Percentiles rank a stretch among this genome's conserved stretches.
Evolutionary conservation across 768 basidiomycete genomes (phyloP).

Genomic region (Termitomyces sp.): DNA sequence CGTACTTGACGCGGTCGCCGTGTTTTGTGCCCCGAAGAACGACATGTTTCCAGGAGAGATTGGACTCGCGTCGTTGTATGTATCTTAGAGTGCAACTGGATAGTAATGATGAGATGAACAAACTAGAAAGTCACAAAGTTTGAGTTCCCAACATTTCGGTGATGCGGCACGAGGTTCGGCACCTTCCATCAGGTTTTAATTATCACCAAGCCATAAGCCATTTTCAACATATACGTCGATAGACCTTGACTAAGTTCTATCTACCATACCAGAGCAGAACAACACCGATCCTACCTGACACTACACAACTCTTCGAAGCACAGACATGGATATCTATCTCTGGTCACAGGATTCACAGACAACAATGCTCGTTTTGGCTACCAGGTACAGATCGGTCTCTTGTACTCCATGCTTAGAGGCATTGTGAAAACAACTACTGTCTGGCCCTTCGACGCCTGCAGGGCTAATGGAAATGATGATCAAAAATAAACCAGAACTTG

Average conservation of each 20-base stretch:
- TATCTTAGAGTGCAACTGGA: neutral
- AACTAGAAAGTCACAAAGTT: neutral
- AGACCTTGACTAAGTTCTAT: neutral
- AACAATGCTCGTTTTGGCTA: neutral
- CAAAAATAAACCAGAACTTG: neutral
- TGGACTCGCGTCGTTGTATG: neutral
- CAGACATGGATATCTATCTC: neutral
- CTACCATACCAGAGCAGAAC: neutral
- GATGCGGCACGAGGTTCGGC: neutral
- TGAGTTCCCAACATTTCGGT: neutral
- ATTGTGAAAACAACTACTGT: no score
- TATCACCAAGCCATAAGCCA: no score
- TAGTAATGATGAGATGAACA: neutral
- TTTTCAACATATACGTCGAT: neutral
- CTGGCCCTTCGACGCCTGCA: no score
- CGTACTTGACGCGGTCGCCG: constrained; percentile 7
- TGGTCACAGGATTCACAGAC: neutral
- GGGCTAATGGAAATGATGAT: no score
- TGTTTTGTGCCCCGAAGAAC: constrained; percentile 12
- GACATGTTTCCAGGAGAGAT: constrained; percentile 7
- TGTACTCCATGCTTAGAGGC: neutral
- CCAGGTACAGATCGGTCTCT: neutral
- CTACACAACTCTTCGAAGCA: neutral
- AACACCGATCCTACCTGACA: neutral
- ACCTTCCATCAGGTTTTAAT: neutral